These are phyloP conservation scores for Mycena leptocephala DNA, from an alignment of 768 basidiomycete species.

Conservation along the genomic window DNA sequence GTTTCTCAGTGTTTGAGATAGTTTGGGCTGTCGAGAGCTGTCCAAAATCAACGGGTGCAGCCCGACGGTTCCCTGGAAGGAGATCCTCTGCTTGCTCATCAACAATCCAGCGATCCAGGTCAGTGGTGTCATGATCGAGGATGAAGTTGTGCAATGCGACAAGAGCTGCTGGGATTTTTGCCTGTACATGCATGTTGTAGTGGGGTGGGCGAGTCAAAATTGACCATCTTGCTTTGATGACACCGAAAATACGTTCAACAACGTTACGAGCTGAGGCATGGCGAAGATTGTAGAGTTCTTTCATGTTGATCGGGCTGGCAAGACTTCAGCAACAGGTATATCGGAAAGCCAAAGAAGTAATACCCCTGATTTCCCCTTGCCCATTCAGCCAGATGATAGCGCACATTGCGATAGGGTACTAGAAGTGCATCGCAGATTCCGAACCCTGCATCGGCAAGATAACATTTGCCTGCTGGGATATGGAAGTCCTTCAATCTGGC, in stretches of 20 bases:
- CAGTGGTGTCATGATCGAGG: constrained; percentile 36
- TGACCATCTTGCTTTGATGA: constrained; percentile 22
- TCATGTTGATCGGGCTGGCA: neutral
- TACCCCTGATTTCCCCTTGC: constrained; percentile 36
- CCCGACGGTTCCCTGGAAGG: neutral
- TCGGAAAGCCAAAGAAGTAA: too few species aligned
- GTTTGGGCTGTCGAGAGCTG: neutral
- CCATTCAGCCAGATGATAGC: constrained; percentile 58
- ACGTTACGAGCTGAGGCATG: too few species aligned
- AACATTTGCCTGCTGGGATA: constrained; percentile 51
- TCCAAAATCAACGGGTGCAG: constrained; percentile 8
- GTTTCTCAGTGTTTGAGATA: neutral
- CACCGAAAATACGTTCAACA: too few species aligned
- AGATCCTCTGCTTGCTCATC: constrained; percentile 35
- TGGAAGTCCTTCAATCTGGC: constrained; percentile 38
- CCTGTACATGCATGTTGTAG: constrained; percentile 42
- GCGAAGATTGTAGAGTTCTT: constrained; percentile 61
- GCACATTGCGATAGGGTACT: constrained; percentile 53
- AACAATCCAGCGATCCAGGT: constrained; percentile 44
- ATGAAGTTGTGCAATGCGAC: constrained; percentile 50
- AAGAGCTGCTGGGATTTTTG: constrained; percentile 41
- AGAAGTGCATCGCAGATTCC: constrained; percentile 51
- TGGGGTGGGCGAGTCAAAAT: constrained; percentile 38
- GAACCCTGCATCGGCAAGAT: too few species aligned
- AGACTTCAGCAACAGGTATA: too few species aligned